Base-by-base conservation (phyloP, 805 yeast genomes). In the Candida qinlingensis region DNA sequence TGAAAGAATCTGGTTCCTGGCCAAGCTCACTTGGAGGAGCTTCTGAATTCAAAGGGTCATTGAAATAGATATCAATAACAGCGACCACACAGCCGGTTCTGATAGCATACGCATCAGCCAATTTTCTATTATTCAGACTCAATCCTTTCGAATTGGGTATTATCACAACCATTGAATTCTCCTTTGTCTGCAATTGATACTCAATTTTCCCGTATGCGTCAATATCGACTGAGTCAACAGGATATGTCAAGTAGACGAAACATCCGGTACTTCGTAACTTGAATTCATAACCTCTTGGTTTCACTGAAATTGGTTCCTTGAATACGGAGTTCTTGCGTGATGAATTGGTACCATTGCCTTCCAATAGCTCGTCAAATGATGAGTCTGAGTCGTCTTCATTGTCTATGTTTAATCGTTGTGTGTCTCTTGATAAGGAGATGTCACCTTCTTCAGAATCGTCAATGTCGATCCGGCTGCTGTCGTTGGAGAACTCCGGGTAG, bases 11-110 rank as follows among this genome's bases (percentile, higher is more conserved):
- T 7, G 37, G 26, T 2, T 41, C n/a, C 3, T 31, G 30, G 1
- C 37, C 36, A 2, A 28, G 48, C 3, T 39, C 42, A 6, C 19
- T 19, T 19, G 45, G 25, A 4, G 50, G 50, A 2, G 42, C 4
- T 31, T 51, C 56, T 3, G 47, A n/a, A 34, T 45, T 48, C 35
- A 59, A 47, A 5, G 59, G 51, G 42, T 59, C 62, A 35, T 50
- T 41, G 35, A 53, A 55, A 48, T 59, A 59, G 3, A 57, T 36
- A 37, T 59, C 63, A 10, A 59, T 28, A 10, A 59, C 35, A 2
- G 62, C 61, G 37, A 57, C 55, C 19, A 59, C 63, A 50, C 63
- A 59, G 1, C 63, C 63, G 5, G 63, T 54, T 35, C 63, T 52
- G 4, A 59, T 54, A 0, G 63, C 54, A 39, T 59, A 59, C 0